Base-by-base conservation (phyloP, 345 rosid species). In the Passiflora organensis region DNA sequence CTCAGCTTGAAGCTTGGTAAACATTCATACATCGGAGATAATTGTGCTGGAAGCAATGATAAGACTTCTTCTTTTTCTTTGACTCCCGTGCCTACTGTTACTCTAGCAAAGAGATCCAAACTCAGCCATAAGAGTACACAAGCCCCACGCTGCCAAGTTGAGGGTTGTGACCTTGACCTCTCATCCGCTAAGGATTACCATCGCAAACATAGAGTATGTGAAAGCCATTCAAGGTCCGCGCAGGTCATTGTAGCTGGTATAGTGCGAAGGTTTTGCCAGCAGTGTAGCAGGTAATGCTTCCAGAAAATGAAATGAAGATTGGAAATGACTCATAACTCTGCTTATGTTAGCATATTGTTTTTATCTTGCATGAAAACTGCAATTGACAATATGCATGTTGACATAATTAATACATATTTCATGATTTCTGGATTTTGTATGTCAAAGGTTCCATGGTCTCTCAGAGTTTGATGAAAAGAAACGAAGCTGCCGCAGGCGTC, bases 1-100 rank as follows among this genome's bases (percentile, higher is more conserved):
- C 83, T 89, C 10, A 76, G 86, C 63, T 75, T 89, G 62, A 86
- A 86, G 78, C 97, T 89, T 24, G 97, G 95, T 32, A 89, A 82
- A 67, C 54, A 79, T 45, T 75, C 80, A 24, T 86, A 91, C 68
- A 77, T 81, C 59, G 86, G 82, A 68, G 84, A 86, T 45, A 37
- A 71, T 63, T 78, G 70, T 70, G 82, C 71, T 11, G 78, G 76
- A 37, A 73, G 70, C 72, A 78, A 71, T 68, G 51, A 65, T 56
- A 83, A 79, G 64, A 36, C 62, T 63, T 67, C 83, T 51, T 64
- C 75, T 6, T 28, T 56, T 58, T 72, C 84, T 56, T 43, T 47
- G 37, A 58, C 48, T 65, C 72, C 68, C 56, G 55, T 67, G 16
- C 71, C 85, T 13, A 68, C 85, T 42, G 67, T 57, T 68, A 53